Evolutionary conservation across 345 rosid genomes (phyloP).

Genomic region (Heritiera littoralis): DNA sequence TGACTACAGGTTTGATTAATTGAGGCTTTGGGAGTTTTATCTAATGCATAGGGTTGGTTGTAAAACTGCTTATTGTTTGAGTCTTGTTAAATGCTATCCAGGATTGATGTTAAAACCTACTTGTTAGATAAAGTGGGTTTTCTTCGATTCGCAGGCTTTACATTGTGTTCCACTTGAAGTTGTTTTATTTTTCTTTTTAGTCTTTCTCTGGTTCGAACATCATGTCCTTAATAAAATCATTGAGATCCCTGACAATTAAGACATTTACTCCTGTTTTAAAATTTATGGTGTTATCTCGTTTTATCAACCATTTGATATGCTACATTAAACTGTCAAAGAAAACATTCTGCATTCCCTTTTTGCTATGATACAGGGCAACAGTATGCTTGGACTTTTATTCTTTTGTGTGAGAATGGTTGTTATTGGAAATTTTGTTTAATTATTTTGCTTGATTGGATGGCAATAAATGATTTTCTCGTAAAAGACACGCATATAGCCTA

Average conservation of each 20-base stretch:
- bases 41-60: conserved; percentile 20
- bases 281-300: not conserved
- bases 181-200: not conserved
- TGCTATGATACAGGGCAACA: not conserved
- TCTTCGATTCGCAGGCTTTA: not conserved
- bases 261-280: not conserved
- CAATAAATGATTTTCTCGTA: not conserved
- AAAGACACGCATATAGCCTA: not conserved
- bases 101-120: not conserved
- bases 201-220: not conserved
- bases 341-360: not conserved
- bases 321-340: not conserved
- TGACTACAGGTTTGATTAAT: not conserved
- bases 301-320: not conserved
- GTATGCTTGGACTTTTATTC: not conserved
- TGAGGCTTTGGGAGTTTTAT: not conserved
- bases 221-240: not conserved
- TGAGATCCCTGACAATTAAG: not conserved
- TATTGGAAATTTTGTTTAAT: not conserved
- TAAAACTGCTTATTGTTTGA: not conserved
- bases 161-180: not conserved
- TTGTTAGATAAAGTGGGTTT: not conserved
- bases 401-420: not conserved
- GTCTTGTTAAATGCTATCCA: not conserved
- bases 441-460: not conserved